Percentiles rank a stretch among this genome's conserved stretches.
Evolutionary conservation across 108 stramenopile species (phyloP).

Genomic region (Pinguiococcus pyrenoidosus): DNA sequence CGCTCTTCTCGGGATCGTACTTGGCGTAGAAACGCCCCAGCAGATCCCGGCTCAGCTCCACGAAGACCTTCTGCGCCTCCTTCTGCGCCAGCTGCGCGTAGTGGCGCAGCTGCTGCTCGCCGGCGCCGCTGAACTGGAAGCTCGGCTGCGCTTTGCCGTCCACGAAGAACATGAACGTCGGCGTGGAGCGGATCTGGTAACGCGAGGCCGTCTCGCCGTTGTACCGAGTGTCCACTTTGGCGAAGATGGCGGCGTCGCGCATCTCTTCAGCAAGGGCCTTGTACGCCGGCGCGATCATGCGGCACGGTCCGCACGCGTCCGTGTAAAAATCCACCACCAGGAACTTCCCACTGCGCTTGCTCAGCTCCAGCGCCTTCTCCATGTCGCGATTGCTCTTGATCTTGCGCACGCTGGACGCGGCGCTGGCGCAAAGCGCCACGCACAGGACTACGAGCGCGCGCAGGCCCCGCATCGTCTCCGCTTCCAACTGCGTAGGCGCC

Average conservation of each 20-base stretch:
- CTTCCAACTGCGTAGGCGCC: no score
- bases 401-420: no score
- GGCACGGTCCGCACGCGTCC: constrained; percentile 59
- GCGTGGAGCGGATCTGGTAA: constrained; percentile 55
- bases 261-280: constrained; percentile 57
- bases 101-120: constrained; percentile 58
- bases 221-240: constrained; percentile 64
- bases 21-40: constrained; percentile 49
- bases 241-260: constrained; percentile 66
- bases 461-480: no score
- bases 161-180: constrained; percentile 74
- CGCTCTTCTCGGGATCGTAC: constrained; percentile 52
- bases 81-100: constrained; percentile 54
- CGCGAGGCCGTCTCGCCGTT: constrained; percentile 11
- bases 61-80: constrained; percentile 56
- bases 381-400: no score
- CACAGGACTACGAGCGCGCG: no score
- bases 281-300: constrained; percentile 84
- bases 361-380: no score
- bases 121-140: constrained; percentile 71
- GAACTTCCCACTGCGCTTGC: no score
- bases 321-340: no score
- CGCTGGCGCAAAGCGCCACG: no score
- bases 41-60: constrained; percentile 40
- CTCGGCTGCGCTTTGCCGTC: constrained; percentile 57